Base-by-base conservation (phyloP, 345 rosid species). In the Cardamine occulta region DNA sequence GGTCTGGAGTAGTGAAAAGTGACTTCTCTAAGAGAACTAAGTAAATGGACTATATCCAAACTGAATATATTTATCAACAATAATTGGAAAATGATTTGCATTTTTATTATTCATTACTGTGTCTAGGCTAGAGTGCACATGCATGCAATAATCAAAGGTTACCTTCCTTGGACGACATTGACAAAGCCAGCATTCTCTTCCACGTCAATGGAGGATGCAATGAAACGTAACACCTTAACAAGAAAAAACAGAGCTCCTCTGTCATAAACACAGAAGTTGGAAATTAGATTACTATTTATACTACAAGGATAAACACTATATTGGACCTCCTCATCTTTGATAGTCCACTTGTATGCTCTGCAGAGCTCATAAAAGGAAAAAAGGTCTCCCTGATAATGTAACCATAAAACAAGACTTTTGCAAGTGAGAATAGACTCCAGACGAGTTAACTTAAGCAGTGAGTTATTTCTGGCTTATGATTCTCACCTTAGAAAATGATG, bases 321-420 rank as follows among this genome's bases (percentile, higher is more conserved):
- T 57, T 73, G 47, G 37, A 93, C 98, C 94, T 87, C 74, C 73
- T 84, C 88, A 87, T 91, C 89, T 68, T 87, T 86, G 64, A 91
- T 61, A 71, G 84, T 84, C 98, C 98, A 91, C 64, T 62, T 82
- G 81, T 84, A 93, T 67, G 70, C 82, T 74, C 74, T 83, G 84
- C 98, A 93, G 70, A 88, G 86, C 85, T 86, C 96, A 78, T 88
- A 89, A 62, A 91, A 83, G 47, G 96, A 88, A 81, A 91, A 85
- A 63, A 93, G 82, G 70, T 86, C 82, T 18, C 93, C 98, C 98
- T 93, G 90, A 81, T 24, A 67, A 81, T 70, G 61, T 31, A 45
- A 69, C 61, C 57, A 61, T 54, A 63, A 47, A 62, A 70, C 76
- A 70, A 84, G 68, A 67, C 60, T 64, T 65, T 72, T 47, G 40